A percentile compares a stretch with the other conserved stretches of the same genome.
phyloP scores from a whole-genome alignment of 169 alveolate genomes.

The Theileria orientalis region DNA sequence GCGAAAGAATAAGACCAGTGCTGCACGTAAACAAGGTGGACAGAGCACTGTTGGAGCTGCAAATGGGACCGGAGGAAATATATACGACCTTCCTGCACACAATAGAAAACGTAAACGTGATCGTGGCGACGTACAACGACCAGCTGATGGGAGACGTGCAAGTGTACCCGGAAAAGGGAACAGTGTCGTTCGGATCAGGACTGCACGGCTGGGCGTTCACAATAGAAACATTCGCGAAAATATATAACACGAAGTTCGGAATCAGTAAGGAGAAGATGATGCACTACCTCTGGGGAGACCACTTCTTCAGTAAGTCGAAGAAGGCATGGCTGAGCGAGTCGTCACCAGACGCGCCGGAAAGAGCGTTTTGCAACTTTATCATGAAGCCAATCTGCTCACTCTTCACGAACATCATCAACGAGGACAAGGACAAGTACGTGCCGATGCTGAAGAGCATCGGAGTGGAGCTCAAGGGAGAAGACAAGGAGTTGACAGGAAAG shows the following conservation, averaged over 20 bases:
- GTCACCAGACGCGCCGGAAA: slow-evolving; percentile 80
- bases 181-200: slow-evolving; percentile 98
- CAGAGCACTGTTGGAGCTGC: slow-evolving; percentile 95
- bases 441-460: slow-evolving; percentile 91
- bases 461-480: slow-evolving; percentile 93
- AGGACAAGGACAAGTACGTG: slow-evolving; percentile 90
- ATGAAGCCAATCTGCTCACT: slow-evolving; percentile 97
- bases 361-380: slow-evolving; percentile 97
- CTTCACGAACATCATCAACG: slow-evolving; percentile 90
- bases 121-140: slow-evolving; percentile 94
- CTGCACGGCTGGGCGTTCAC: slow-evolving; percentile 99
- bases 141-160: slow-evolving; percentile 95
- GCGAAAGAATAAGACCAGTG: slow-evolving; percentile 97
- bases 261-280: slow-evolving; percentile 92
- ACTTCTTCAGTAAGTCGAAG: slow-evolving; percentile 93
- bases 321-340: slow-evolving; percentile 92
- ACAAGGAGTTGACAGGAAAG: slow-evolving; percentile 93
- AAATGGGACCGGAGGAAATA: slow-evolving; percentile 97
- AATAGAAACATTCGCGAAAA: slow-evolving; percentile 92
- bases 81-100: slow-evolving; percentile 94
- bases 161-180: slow-evolving; percentile 96
- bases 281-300: slow-evolving; percentile 98
- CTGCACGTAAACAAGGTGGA: slow-evolving; percentile 98
- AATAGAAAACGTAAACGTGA: slow-evolving; percentile 96
- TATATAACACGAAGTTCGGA: slow-evolving; percentile 94